phyloP scores from a whole-genome alignment of 495 filamentous ascomycete species.

The Penicillium bialowiezense region DNA sequence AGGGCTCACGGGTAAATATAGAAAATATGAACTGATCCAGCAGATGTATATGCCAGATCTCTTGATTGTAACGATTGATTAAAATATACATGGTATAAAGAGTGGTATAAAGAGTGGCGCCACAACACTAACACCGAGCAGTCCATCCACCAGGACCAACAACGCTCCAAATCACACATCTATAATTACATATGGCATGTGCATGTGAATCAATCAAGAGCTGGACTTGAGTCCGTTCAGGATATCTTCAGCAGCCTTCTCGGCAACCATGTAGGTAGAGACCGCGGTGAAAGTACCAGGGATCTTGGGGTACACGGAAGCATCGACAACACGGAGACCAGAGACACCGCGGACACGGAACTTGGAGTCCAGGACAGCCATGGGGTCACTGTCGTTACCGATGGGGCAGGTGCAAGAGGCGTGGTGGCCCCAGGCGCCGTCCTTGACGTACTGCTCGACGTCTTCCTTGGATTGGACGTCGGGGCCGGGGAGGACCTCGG shows the following conservation, averaged over 20 bases:
- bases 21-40: no score
- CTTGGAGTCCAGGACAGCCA: slow-evolving; percentile 57
- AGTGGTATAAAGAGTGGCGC: no score
- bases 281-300: slow-evolving; percentile 57
- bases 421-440: slow-evolving; percentile 59
- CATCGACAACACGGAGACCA: slow-evolving; percentile 60
- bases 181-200: not conserved
- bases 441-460: slow-evolving; percentile 47
- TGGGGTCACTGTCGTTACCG: slow-evolving; percentile 51
- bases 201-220: not conserved
- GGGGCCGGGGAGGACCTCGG: slow-evolving; percentile 46
- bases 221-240: not conserved
- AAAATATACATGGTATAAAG: no score
- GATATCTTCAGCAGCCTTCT: slow-evolving; percentile 56
- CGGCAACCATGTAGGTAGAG: slow-evolving; percentile 60
- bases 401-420: slow-evolving; percentile 59
- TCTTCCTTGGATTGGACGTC: slow-evolving; percentile 37
- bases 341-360: slow-evolving; percentile 54
- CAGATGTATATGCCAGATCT: no score
- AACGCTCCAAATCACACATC: not conserved
- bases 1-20: no score
- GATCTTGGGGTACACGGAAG: slow-evolving; percentile 55
- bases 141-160: not conserved
- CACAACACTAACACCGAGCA: no score
- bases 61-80: no score